A percentile compares a stretch with the other conserved stretches of the same genome.
Evolutionary conservation across 1,284 basidiomycete genomes (phyloP).

Genomic region (Puccinia coronata): DNA sequence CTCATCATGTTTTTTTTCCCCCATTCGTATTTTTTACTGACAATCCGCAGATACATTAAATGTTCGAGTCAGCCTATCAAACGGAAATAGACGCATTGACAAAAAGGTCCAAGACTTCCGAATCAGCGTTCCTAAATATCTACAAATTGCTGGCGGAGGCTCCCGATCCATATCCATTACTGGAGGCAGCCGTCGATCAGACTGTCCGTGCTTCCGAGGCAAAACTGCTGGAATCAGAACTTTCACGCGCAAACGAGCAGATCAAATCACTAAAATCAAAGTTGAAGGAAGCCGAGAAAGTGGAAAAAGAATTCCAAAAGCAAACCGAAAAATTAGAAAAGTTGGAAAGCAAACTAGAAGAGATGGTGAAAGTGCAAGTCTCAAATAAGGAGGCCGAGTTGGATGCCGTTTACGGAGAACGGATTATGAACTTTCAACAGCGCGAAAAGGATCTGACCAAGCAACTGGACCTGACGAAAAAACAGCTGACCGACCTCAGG

Average conservation of each 20-base stretch:
- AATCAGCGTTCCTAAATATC: conserved; percentile 88
- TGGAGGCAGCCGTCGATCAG: conserved; percentile 91
- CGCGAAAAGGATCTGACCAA: conserved; percentile 86
- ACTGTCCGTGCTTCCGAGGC: conserved; percentile 82
- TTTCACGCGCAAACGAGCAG: conserved; percentile 73
- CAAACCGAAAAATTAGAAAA: conserved; percentile 72
- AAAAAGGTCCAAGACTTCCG: conserved; percentile 82
- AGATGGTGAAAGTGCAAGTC: conserved; percentile 79
- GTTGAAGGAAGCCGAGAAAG: conserved; percentile 67
- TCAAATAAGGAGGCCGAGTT: conserved; percentile 89
- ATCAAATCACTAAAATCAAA: conserved; percentile 74
- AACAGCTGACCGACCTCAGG: conserved; percentile 84
- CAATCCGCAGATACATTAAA: conserved; percentile 3
- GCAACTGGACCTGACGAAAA: conserved; percentile 78
- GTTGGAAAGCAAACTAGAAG: conserved; percentile 84
- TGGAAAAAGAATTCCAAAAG: conserved; percentile 75
- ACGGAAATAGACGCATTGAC: conserved; percentile 93
- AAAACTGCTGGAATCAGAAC: conserved; percentile 70
- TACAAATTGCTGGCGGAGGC: conserved; percentile 92
- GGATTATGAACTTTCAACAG: conserved; percentile 89
- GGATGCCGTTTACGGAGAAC: conserved; percentile 93
- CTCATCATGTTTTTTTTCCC: background rate
- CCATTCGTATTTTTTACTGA: conserved; percentile 10
- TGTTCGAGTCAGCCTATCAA: conserved; percentile 73
- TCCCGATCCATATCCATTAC: conserved; percentile 91